Evolutionary conservation across 2,329 filamentous ascomycete genomes (phyloP), one percentile per base, ranked within the genome.

Genomic region (Elsinoe perseae): DNA sequence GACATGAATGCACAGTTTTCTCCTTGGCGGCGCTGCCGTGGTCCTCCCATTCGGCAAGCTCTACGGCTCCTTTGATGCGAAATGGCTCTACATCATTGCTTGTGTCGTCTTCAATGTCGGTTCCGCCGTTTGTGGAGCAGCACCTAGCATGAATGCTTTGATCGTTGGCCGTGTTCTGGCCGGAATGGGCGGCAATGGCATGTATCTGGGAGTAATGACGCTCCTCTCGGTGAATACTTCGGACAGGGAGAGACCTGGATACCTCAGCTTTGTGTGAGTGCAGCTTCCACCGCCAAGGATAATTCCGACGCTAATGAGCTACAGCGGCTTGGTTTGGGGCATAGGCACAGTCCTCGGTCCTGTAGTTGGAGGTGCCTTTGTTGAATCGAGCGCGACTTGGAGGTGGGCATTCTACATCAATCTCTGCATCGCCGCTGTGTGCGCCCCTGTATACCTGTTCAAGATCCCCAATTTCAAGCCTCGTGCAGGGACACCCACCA

Each of bases 341-440:
- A 54, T 61, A 14, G 65, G 63, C 6, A 57, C 43, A 30, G 63
- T 64, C 42, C 54, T 69, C 7, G 66, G 68, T 9, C 68, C 68
- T 9, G 58, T 70, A 32, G 53, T 70, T n/a, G 68, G 67, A 1
- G 69, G 68, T 6, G 62, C 60, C 0, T 68, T 70, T 56, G 52
- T 64, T 2, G 58, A 61, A 4, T 59, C 52, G 18, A 62, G 36
- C 34, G 62, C 64, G 3, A 66, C 61, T 27, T 70, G 68, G 68
- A 57, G 67, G 60, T 69, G 66, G 65, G 71, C 70, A 0, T 78
- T 79, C 61, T 84, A 84, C 61, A 76, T 83, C 68, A 83, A 83
- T 61, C 69, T 83, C 0, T 64, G 70, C 32, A 66, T 77, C 46
- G 71, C 77, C 0, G 79, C 68, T 6, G 62, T 72, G 6, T 68